Percentiles rank a stretch among this genome's conserved stretches.
Evolutionary conservation across 495 filamentous ascomycete genomes (phyloP).

Genomic region (Aspergillus haitiensis): DNA sequence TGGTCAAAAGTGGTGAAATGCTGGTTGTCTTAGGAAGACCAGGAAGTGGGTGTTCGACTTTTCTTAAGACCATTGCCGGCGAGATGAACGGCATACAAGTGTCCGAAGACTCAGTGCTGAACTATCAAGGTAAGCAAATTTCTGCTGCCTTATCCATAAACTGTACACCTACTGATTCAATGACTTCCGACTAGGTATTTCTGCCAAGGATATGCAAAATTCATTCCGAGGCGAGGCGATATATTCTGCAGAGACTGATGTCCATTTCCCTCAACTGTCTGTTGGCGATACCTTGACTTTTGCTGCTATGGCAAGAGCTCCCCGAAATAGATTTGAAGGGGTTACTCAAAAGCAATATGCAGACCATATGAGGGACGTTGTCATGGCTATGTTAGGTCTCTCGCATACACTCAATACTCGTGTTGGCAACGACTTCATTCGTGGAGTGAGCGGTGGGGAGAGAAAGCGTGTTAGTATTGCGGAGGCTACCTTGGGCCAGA

Average conservation of each 20-base stretch:
- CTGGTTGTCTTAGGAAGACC: conserved; percentile 42
- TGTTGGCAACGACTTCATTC: conserved; percentile 50
- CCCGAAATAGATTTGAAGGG: conserved; percentile 39
- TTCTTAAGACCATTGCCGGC: conserved; percentile 40
- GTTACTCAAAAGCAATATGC: conserved; percentile 39
- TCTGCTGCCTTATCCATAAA: not conserved
- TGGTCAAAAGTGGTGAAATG: conserved; percentile 38
- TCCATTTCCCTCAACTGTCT: conserved; percentile 60
- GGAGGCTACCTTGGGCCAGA: conserved; percentile 64
- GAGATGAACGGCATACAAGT: conserved; percentile 39
- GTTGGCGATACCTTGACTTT: conserved; percentile 63
- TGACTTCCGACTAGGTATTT: conserved; percentile 50
- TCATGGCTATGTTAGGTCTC: conserved; percentile 60
- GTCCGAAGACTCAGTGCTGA: conserved; percentile 38
- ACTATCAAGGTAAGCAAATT: conserved; percentile 43
- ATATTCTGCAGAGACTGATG: conserved; percentile 59
- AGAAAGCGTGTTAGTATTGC: conserved; percentile 66
- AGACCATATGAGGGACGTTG: conserved; percentile 48
- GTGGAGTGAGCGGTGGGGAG: conserved; percentile 79
- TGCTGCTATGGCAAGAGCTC: conserved; percentile 49
- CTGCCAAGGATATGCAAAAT: conserved; percentile 61
- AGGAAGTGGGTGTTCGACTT: conserved; percentile 42
- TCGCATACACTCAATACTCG: conserved; percentile 53
- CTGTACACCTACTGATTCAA: conserved; percentile 38
- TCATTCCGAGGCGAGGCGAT: conserved; percentile 63